Evolutionary conservation across 2,329 filamentous ascomycete species (phyloP), one percentile per base, ranked within the genome.

Genomic region (Sclerotinia spermophila): DNA sequence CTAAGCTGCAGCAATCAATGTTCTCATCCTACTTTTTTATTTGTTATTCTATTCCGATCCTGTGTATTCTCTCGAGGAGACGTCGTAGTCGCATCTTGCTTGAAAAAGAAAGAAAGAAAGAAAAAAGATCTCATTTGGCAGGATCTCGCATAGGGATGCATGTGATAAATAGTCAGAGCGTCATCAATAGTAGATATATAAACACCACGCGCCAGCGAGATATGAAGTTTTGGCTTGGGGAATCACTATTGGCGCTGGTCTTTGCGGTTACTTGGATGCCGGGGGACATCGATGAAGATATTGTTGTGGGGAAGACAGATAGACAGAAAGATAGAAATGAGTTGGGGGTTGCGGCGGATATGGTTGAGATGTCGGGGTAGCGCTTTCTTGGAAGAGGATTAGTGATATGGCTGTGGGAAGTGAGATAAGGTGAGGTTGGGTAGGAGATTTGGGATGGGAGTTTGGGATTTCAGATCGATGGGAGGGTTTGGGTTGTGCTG

Each of bases 211-310:
- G 86, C 84, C 10, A 90, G 81, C 2, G 83, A 85, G 8, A 92
- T 86, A 72, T 87, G 85, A 77, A 90, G 92, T 1, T 85, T 71
- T 84, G 80, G 3, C 84, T 84, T 45, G 93, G 79, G 0, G 89
- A 83, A 40, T 82, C 78, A 76, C 92, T 92, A 80, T 93, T 92
- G 0, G 83, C 86, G n/a, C n/a, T n/a, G 0, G 74, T 59, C 17
- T 86, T 79, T 40, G 87, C 85, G 2, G 79, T 79, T 2, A 75
- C 70, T 2, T 86, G 76, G 71, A 79, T 82, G 60, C 83, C 71
- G 0, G 74, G 44, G 0, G 81, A 78, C 55, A 89, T 82, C 21
- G 79, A 77, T 0, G 80, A n/a, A n/a, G n/a, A 75, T 72, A 83
- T 82, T 27, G 89, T 77, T 69, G 83, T n/a, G 33, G 35, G 56